A percentile compares a stretch with the other conserved stretches of the same genome.
These are phyloP conservation scores for Rhodocollybia butyracea DNA, from an alignment of 768 basidiomycete species.

Conservation along the genomic window DNA sequence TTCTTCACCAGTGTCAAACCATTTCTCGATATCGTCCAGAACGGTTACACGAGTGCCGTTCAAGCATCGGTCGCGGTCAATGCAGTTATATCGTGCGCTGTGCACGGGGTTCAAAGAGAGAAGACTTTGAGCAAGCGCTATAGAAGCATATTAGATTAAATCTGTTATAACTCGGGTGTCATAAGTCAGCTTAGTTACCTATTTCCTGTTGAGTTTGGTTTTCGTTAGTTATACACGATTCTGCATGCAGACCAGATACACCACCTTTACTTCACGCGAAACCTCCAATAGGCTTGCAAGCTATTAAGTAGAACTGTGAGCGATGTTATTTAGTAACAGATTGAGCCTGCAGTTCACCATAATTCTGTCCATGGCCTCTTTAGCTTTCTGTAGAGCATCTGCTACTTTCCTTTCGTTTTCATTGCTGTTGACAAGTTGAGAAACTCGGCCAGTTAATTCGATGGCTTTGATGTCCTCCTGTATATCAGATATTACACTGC, in stretches of 20 bases:
- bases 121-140: neutral
- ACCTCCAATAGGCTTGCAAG: neutral
- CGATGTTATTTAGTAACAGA: too few relatives aligned
- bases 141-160: neutral
- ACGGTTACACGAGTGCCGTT: too few relatives aligned
- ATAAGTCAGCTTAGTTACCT: neutral
- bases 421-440: too few relatives aligned
- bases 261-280: neutral
- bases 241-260: neutral
- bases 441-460: too few relatives aligned
- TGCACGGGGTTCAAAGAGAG: neutral
- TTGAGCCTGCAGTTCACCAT: too few relatives aligned
- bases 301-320: neutral
- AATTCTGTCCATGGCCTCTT: too few relatives aligned
- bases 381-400: too few relatives aligned
- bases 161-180: neutral
- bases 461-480: too few relatives aligned
- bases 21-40: too few relatives aligned
- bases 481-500: too few relatives aligned
- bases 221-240: neutral
- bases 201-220: neutral
- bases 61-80: neutral
- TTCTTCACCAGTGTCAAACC: too few relatives aligned
- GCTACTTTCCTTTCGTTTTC: too few relatives aligned
- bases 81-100: neutral